Conservation (phyloP, 768 basidiomycete genomes). For the Suillus luteus region DNA sequence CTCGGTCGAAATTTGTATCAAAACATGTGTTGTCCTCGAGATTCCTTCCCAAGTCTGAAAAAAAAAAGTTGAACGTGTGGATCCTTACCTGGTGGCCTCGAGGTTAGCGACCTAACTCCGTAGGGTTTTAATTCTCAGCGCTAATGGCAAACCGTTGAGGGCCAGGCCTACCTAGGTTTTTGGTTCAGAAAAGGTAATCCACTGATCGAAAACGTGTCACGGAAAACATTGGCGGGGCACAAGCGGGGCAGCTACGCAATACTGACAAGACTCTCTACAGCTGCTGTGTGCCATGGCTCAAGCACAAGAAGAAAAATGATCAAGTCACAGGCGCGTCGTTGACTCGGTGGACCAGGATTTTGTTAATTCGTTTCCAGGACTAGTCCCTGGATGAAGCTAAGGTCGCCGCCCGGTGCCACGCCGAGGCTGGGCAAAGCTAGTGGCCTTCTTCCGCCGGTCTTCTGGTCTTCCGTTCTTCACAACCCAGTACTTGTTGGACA, state of each 20-base stretch:
- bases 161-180: background rate
- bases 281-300: background rate
- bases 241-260: background rate
- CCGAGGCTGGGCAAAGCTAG: slow-evolving; percentile 8
- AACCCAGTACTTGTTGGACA: slow-evolving; percentile 1
- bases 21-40: background rate
- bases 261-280: background rate
- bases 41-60: background rate
- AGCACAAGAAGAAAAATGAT: background rate
- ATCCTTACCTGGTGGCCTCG: background rate
- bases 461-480: slow-evolving; percentile 6
- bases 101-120: background rate
- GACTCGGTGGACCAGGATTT: background rate
- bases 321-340: background rate
- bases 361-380: slow-evolving; percentile 4
- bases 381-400: slow-evolving; percentile 9
- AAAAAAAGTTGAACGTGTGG: background rate
- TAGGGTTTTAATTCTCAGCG: slow-evolving; percentile 1
- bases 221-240: background rate
- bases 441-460: slow-evolving; percentile 1
- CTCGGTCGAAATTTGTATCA: slow-evolving; percentile 9
- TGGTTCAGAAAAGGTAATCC: slow-evolving; percentile 1
- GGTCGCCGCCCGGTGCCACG: slow-evolving; percentile 13
- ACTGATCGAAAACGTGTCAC: background rate
- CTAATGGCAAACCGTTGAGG: background rate